Base-by-base conservation (phyloP, 352 stramenopile genomes). In the Phytophthora litchii region DNA sequence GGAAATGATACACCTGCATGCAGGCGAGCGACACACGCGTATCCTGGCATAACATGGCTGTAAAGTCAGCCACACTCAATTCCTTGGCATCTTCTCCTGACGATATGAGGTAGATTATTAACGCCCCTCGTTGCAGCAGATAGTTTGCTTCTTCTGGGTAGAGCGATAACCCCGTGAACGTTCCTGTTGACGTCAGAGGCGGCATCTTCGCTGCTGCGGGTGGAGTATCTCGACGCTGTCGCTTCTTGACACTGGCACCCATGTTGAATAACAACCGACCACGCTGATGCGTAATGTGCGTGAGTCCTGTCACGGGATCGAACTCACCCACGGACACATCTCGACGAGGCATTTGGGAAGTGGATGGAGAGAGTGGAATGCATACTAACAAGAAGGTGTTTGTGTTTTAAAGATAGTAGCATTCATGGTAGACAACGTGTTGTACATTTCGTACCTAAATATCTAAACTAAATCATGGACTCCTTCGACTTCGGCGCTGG, bases 201-300 rank as follows among this genome's bases (percentile, higher is more conserved):
- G 44, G 16, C 27, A 56, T 13, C 25, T 64, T 64, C 16, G n/a
- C 37, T 37, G 27, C 10, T 1, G 19, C n/a, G n/a, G 21, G 27
- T n/a, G 56, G 27, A 3, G 25, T n/a, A n/a, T 44, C 48, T 25
- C 45, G 47, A 25, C 53, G 41, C 54, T 79, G 60, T 37, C 51
- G 64, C 55, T 88, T 76, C 59, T 69, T 68, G 38, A 60, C 36
- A 23, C 70, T 74, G 21, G 72, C 63, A 3, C 85, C 85, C 78
- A 92, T 89, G 59, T 91, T 83, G 53, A 92, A 92, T 12, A 91
- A 70, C 57, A 89, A 53, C 6, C 83, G 78, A 0, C 85, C 85
- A 14, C 80, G 83, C 60, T 94, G 85, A 16, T 76, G 67, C 50
- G 81, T 91, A 23, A 94, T 67, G 49, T 80, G 64, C 36, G 81